Percentiles rank a stretch among this genome's conserved stretches.
These are phyloP conservation scores for Holtermannia corniformis DNA, from an alignment of 768 basidiomycete genomes.

Conservation along the genomic window DNA sequence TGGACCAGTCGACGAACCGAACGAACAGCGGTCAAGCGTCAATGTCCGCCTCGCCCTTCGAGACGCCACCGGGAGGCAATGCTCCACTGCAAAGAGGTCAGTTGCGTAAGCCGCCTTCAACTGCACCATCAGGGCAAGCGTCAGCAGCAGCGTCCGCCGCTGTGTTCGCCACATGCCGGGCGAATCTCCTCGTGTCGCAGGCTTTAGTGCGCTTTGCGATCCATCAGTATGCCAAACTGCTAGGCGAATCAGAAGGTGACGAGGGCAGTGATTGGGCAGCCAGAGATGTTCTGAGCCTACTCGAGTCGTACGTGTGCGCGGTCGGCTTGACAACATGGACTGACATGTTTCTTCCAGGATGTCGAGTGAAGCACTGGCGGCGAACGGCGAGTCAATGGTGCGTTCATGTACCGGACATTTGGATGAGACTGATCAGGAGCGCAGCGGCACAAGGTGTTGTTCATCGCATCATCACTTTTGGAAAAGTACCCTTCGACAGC, in stretches of 20 bases:
- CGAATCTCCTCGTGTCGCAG: slow-evolving; percentile 21
- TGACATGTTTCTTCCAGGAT: slow-evolving; percentile 8
- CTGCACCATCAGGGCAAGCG: not conserved
- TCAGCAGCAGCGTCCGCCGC: slow-evolving; percentile 1
- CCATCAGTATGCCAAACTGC: slow-evolving; percentile 16
- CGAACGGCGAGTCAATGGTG: slow-evolving; percentile 22
- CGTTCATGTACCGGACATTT: too few species aligned
- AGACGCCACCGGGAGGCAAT: not conserved
- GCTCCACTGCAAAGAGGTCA: too few species aligned
- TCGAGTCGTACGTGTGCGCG: slow-evolving; percentile 11
- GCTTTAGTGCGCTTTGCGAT: slow-evolving; percentile 23
- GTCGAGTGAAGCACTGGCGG: slow-evolving; percentile 19
- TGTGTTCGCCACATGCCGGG: slow-evolving; percentile 19
- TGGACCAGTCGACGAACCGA: slow-evolving; percentile 5
- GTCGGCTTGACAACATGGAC: not conserved
- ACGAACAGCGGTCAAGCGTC: not conserved
- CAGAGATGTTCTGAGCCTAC: slow-evolving; percentile 17
- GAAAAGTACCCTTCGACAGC: slow-evolving; percentile 18
- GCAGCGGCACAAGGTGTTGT: slow-evolving; percentile 16
- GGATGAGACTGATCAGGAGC: not conserved
- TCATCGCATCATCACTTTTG: slow-evolving; percentile 20
- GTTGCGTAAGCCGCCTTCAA: not conserved
- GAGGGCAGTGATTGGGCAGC: slow-evolving; percentile 14
- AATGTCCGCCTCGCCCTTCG: not conserved
- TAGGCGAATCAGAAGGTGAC: slow-evolving; percentile 4